These are phyloP conservation scores for Phytophthora chlamydospora DNA, from an alignment of 352 stramenopile genomes.

Conservation along the genomic window DNA sequence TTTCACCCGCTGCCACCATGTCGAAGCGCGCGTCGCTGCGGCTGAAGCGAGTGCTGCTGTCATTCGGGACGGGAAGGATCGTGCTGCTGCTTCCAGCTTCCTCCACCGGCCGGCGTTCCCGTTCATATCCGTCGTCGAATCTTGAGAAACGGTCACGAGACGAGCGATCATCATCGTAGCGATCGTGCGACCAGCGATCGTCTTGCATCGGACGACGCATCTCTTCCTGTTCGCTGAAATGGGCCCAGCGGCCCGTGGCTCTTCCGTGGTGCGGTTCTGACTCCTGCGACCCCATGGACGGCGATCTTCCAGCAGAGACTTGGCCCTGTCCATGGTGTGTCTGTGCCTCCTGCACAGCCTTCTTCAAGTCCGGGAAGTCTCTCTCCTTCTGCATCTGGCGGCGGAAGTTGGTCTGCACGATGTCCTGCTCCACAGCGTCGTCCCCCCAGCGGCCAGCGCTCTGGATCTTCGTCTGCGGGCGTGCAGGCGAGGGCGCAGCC, in stretches of 20 bases:
- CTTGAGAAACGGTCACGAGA: constrained; percentile 13
- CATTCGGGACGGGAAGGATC: constrained; percentile 12
- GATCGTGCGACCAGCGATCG: constrained; percentile 18
- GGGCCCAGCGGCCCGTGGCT: constrained; percentile 33
- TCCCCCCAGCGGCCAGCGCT: constrained; percentile 69
- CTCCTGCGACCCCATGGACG: constrained; percentile 7
- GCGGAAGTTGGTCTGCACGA: constrained; percentile 38
- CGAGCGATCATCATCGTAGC: constrained; percentile 18
- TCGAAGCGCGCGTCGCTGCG: constrained; percentile 40
- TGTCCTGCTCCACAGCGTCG: constrained; percentile 75
- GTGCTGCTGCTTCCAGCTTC: neutral
- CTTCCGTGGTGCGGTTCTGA: constrained; percentile 25
- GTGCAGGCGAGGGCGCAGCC: neutral
- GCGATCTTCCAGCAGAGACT: constrained; percentile 6
- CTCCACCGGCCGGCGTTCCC: constrained; percentile 3
- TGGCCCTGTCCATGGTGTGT: constrained; percentile 13
- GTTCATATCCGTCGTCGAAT: constrained; percentile 11
- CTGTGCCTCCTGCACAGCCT: constrained; percentile 27
- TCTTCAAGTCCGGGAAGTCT: constrained; percentile 53
- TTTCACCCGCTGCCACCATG: constrained; percentile 10
- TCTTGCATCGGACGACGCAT: constrained; percentile 16
- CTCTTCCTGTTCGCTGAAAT: constrained; percentile 27
- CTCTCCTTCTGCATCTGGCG: constrained; percentile 33
- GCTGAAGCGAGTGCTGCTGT: constrained; percentile 35
- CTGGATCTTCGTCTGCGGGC: constrained; percentile 2